Conservation (phyloP, 345 rosid species). For the Hevea brasiliensis region DNA sequence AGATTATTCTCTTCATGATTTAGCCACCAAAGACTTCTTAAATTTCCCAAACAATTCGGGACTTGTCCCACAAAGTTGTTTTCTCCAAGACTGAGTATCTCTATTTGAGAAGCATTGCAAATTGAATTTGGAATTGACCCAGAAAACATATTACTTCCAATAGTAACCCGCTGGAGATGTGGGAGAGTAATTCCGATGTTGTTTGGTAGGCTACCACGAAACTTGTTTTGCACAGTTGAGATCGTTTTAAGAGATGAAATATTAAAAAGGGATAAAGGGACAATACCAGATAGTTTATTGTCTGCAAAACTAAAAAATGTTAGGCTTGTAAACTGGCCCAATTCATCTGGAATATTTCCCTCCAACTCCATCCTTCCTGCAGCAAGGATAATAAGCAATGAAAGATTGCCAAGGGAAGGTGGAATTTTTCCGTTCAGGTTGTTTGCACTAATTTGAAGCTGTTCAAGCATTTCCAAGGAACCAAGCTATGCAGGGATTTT, state of each 20-base stretch:
- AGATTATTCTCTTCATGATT: not conserved
- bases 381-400: not conserved
- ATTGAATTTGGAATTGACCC: constrained; percentile 16
- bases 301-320: not conserved
- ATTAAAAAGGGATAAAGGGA: constrained; percentile 24
- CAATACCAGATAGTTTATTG: constrained; percentile 14
- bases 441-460: constrained; percentile 7
- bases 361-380: not conserved
- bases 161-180: not conserved
- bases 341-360: constrained; percentile 16
- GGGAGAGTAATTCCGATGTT: constrained; percentile 18
- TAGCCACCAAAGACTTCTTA: too few relatives aligned
- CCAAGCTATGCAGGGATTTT: constrained; percentile 20
- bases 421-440: constrained; percentile 21
- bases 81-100: not conserved
- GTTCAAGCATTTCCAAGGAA: constrained; percentile 12
- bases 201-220: constrained; percentile 11
- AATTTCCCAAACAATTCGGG: not conserved
- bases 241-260: constrained; percentile 1
- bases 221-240: not conserved
- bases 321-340: not conserved
- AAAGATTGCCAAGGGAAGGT: constrained; percentile 17
- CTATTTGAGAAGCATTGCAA: not conserved
- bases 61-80: not conserved
- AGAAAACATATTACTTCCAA: constrained; percentile 16